Conservation (phyloP, 1,284 basidiomycete species). For the Melampsora americana region DNA sequence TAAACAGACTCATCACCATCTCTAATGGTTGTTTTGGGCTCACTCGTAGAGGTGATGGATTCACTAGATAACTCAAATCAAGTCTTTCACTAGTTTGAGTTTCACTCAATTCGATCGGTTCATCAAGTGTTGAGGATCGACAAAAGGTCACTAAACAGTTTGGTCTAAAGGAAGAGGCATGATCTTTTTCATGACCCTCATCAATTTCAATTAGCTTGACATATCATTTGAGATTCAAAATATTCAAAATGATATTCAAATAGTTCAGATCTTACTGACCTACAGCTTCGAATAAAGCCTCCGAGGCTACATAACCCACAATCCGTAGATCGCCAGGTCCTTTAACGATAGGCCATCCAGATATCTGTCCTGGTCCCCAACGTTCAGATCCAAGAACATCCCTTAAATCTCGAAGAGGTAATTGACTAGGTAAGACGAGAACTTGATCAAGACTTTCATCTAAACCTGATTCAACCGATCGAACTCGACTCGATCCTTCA, state of each 20-base stretch:
- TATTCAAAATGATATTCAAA: neutral
- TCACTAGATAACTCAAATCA: constrained; percentile 31
- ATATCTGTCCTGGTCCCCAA: constrained; percentile 51
- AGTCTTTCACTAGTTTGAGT: neutral
- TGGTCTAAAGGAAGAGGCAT: neutral
- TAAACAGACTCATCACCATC: constrained; percentile 93
- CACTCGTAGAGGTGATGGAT: constrained; percentile 75
- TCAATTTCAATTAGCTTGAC: neutral
- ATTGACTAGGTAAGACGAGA: constrained; percentile 19
- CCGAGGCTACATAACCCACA: constrained; percentile 81
- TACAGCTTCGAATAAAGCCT: constrained; percentile 79
- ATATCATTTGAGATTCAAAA: neutral
- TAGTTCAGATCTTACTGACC: constrained; percentile 58
- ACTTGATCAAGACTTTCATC: neutral
- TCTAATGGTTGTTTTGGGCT: constrained; percentile 89
- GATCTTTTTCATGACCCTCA: neutral
- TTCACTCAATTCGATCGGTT: neutral
- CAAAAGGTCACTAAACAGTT: neutral
- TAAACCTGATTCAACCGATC: neutral
- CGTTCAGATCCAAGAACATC: constrained; percentile 39
- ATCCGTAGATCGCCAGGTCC: constrained; percentile 61
- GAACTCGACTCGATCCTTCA: neutral
- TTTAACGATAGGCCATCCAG: constrained; percentile 85
- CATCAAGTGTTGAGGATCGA: neutral
- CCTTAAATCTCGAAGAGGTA: constrained; percentile 26